phyloP scores from a whole-genome alignment of 805 yeast species.

The Ogataea pilisensis region DNA sequence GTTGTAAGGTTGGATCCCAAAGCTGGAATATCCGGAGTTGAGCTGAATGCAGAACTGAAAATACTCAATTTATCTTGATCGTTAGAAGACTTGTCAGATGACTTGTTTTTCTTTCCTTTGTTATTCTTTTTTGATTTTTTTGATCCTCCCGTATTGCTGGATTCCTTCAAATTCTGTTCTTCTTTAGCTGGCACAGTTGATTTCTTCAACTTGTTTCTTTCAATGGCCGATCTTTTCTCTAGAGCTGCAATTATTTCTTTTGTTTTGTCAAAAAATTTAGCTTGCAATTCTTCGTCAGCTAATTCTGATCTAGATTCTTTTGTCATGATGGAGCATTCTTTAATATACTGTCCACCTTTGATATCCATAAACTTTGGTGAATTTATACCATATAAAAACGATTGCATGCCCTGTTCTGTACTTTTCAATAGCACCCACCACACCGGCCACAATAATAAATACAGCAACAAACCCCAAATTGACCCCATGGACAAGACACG shows the following conservation, averaged over 20 bases:
- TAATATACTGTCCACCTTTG: conserved; percentile 65
- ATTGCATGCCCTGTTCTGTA: conserved; percentile 75
- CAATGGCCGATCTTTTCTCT: conserved; percentile 71
- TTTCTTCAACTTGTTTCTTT: conserved; percentile 41
- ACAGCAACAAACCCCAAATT: conserved; percentile 51
- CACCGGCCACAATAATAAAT: conserved; percentile 71
- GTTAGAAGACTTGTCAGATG: background rate
- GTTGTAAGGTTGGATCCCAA: background rate
- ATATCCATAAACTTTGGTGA: conserved; percentile 64
- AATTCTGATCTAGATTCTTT: conserved; percentile 60
- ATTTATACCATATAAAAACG: conserved; percentile 61
- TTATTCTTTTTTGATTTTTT: conserved; percentile 1
- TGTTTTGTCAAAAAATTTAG: conserved; percentile 56
- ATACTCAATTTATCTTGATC: conserved; percentile 15
- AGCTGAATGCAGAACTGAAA: conserved; percentile 23
- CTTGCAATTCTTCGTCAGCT: conserved; percentile 54
- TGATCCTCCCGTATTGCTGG: conserved; percentile 1
- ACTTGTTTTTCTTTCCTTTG: conserved; percentile 1
- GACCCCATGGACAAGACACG: conserved; percentile 76
- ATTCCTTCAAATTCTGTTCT: background rate
- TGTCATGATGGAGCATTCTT: conserved; percentile 60
- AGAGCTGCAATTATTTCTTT: conserved; percentile 49
- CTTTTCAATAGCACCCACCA: conserved; percentile 80
- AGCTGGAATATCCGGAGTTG: conserved; percentile 2
- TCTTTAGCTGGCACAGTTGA: background rate